Evolutionary conservation across 345 rosid genomes (phyloP).

Genomic region (Lepidium didymum): DNA sequence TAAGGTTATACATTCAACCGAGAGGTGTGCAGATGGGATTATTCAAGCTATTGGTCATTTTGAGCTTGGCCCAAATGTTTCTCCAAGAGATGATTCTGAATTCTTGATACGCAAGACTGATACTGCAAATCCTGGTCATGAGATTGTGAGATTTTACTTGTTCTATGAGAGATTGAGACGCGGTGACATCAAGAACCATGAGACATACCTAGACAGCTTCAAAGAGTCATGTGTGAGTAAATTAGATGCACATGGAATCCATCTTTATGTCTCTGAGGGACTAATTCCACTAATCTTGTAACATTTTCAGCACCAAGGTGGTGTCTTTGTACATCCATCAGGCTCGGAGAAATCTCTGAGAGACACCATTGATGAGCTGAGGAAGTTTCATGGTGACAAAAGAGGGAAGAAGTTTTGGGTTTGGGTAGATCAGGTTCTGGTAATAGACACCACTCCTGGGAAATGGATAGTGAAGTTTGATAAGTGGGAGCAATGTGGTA

Average conservation of each 20-base stretch:
- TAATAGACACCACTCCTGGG: slow-evolving; percentile 42
- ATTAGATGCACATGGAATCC: neutral
- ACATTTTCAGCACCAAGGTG: slow-evolving; percentile 45
- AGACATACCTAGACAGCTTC: slow-evolving; percentile 47
- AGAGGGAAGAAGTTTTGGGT: slow-evolving; percentile 57
- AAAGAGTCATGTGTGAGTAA: slow-evolving; percentile 64
- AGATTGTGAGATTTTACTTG: slow-evolving; percentile 59
- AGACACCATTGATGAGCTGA: slow-evolving; percentile 46
- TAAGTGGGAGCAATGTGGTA: slow-evolving; percentile 78
- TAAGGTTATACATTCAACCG: slow-evolving; percentile 70
- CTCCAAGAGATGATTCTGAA: slow-evolving; percentile 68
- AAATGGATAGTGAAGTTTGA: slow-evolving; percentile 60
- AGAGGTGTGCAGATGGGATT: slow-evolving; percentile 92
- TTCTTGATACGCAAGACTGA: slow-evolving; percentile 23
- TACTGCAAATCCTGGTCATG: slow-evolving; percentile 37
- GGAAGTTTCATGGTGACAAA: slow-evolving; percentile 52
- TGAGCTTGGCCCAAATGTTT: slow-evolving; percentile 65
- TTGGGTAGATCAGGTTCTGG: slow-evolving; percentile 73
- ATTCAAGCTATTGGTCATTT: slow-evolving; percentile 91
- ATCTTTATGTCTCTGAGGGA: neutral
- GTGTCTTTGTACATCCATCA: slow-evolving; percentile 56
- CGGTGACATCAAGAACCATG: slow-evolving; percentile 71
- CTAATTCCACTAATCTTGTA: slow-evolving; percentile 6
- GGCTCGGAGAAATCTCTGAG: slow-evolving; percentile 56
- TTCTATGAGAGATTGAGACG: slow-evolving; percentile 86